Base-by-base conservation (phyloP, 441 rosid genomes). In the Gossypium armourianum region DNA sequence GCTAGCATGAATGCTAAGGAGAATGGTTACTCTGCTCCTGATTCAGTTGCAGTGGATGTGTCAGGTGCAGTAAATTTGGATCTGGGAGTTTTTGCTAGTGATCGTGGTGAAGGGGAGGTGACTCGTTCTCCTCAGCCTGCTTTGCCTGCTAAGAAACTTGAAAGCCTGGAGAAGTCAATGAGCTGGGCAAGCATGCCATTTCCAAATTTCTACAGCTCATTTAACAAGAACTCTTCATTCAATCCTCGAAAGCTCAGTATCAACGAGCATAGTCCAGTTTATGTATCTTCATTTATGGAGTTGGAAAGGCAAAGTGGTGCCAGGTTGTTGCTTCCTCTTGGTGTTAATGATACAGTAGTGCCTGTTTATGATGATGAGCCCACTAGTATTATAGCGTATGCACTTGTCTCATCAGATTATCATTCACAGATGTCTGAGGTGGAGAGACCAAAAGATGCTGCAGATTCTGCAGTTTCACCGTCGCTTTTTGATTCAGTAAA, bases 301-400 rank as follows among this genome's bases (percentile, higher is more conserved):
- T 73, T 81, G 68, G 88, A 85, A 70, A 76, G 64, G 71, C 84
- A 58, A 72, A 80, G 84, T 65, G 85, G 90, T 58, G 87, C 83
- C 13, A 79, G 87, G 84, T 77, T 82, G 66, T 80, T 83, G 20
- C 86, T 86, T 71, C 88, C 88, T 62, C 72, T 83, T 68, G 88
- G 88, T 59, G 61, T 76, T 17, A 72, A 85, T 61, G 90, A 80
- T 32, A 79, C 86, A 20, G 83, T 84, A 63, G 79, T 86, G 59
- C 87, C 88, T 21, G 86, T 86, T 13, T 83, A 80, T 58, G 90
- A 86, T 73, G 90, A 86, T 58, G 90, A 86, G 68, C 88, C 87
- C 57, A 86, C 90, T 24, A 86, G 88, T 61, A 80, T 86, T 65
- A 86, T 86, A 73, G 78, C 90, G 2, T 85, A 85, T 79, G 86